Evolutionary conservation across 805 yeast genomes (phyloP), one percentile per base, ranked within the genome.

Genomic region (Pichia kluyveri): DNA sequence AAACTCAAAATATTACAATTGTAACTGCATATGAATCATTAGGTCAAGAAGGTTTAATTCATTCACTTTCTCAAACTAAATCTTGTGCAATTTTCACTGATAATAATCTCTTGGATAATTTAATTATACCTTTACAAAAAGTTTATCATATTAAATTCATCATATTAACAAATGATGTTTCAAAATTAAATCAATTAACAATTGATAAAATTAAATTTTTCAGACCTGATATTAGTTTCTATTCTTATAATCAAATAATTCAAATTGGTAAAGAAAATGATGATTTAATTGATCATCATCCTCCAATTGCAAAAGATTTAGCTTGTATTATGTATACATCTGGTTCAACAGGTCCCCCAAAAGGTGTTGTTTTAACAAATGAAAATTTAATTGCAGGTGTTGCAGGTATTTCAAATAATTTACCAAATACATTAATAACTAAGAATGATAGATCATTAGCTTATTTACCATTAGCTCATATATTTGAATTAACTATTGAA

Each of bases 11-110:
- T 44, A 82, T 93, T 51, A 86, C 98, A 26, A 76, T 85, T 49
- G 98, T 89, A 39, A 93, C 99, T 15, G 98, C 99, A 37, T 93
- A 93, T 67, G 97, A 90, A 66, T 88, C 96, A 41, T 73, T 90
- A 56, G 97, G 97, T 49, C 95, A 88, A 67, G 75, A 76, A 37
- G 96, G 96, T 26, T 75, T 90, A 60, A 83, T 83, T 49, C 95
- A 85, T 67, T 89, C 97, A 4, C 73, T 93, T 60, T 73, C 76
- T 39, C 86, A 90, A 69, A 88, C 98, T 5, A n/a, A n/a, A n/a
- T 86, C 75, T 43, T 79, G 67, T 46, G 95, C 83, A 23, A 72
- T 93, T 51, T 88, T 84, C 67, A 85, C 96, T 42, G 98, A 93
- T 64, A 89, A 85, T 60, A 72, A 77, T 17, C 73, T 90, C 51